Base-by-base conservation (phyloP, 2,329 filamentous ascomycete species). In the Ophiocordyceps robertsii region DNA sequence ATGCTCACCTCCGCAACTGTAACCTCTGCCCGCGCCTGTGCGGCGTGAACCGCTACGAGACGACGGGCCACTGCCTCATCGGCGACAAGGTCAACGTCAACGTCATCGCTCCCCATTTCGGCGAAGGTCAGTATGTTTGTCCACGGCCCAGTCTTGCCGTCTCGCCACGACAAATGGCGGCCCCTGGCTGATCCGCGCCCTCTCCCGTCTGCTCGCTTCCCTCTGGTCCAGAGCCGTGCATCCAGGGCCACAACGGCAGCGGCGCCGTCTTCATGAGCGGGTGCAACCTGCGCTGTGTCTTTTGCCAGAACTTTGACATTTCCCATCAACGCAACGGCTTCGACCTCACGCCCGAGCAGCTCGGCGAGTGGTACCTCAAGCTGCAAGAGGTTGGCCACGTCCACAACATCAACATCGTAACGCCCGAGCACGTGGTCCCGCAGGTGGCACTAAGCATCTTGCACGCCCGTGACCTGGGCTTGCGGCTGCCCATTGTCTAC, bases 351-450 rank as follows among this genome's bases (percentile, higher is more conserved):
- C 83, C 84, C 0, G 83, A 89, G 57, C 75, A 88, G 56, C 71
- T 94, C 5, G 86, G 73, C 6, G 79, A 83, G 42, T 92, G 86
- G 86, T 89, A 82, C 60, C 53, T 92, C 44, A 92, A 92, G 63
- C 65, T 93, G 37, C 85, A 92, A 57, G 70, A 84, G 27, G 72
- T 85, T 3, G 86, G 84, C n/a, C 65, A 71, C 9, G 83, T 86
- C n/a, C 85, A 93, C 65, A 92, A 92, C 57, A 89, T 93, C 68
- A 92, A 94, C 58, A 75, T 90, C 19, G 75, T 93, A 44, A 93
- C 85, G 0, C 85, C 86, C 0, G 86, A 93, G 56, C 87, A 93
- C 58, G 83, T 93, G 16, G 85, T 88, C 4, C 84, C 86, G 0
- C 86, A 92, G 57, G 83, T 92, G 10, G 84, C 76, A 1, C 65